These are phyloP conservation scores for Claviceps africana DNA, from an alignment of 2,329 filamentous ascomycete genomes.

Conservation along the genomic window DNA sequence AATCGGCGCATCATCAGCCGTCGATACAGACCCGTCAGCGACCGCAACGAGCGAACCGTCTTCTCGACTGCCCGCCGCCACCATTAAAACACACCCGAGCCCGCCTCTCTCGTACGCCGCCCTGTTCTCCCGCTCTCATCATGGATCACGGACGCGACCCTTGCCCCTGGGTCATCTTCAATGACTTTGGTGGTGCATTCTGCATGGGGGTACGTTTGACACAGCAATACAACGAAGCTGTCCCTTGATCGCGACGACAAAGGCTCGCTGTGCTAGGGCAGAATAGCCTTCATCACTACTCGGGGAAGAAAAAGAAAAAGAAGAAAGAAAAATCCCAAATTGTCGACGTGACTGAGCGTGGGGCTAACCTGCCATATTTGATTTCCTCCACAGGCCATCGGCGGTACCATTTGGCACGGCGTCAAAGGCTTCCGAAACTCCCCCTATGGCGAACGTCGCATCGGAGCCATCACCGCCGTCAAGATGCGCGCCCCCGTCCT, in stretches of 20 bases:
- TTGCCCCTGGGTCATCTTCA: constrained; percentile 90
- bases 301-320: neutral
- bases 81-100: neutral
- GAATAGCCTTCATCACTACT: neutral
- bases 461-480: constrained; percentile 91
- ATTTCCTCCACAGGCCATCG: constrained; percentile 43
- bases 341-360: neutral
- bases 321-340: neutral
- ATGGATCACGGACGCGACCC: constrained; percentile 97
- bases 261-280: neutral
- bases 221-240: neutral
- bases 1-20: constrained; percentile 1
- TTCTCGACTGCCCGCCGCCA: neutral
- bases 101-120: neutral
- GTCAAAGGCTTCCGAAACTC: constrained; percentile 89
- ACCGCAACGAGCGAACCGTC: neutral
- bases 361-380: neutral
- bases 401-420: constrained; percentile 85
- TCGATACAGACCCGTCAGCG: neutral
- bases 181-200: constrained; percentile 95
- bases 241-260: neutral
- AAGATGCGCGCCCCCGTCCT: constrained; percentile 94
- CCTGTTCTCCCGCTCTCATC: neutral
- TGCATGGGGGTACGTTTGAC: constrained; percentile 68
- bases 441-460: constrained; percentile 83